These are phyloP conservation scores for Colletotrichum sp. DNA, from an alignment of 2,329 filamentous ascomycete genomes.

Conservation along the genomic window DNA sequence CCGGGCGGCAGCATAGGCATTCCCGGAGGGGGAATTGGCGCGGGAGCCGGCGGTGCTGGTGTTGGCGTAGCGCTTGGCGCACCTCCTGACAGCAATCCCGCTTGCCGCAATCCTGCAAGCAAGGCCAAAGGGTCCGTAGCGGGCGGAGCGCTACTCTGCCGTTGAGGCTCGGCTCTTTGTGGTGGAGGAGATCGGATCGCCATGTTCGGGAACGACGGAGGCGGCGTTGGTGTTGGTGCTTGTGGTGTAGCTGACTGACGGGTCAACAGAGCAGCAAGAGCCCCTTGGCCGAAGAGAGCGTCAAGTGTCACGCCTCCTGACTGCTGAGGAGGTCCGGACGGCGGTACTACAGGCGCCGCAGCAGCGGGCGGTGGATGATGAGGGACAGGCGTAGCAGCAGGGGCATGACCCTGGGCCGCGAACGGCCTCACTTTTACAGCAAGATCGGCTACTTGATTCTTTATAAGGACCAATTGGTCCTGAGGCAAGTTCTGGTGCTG, in stretches of 20 bases:
- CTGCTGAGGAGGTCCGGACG: conserved; percentile 27
- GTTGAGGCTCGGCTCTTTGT: conserved; percentile 43
- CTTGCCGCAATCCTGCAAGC: conserved; percentile 70
- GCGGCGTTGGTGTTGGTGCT: conserved; percentile 47
- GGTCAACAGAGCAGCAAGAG: conserved; percentile 63
- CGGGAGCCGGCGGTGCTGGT: conserved; percentile 34
- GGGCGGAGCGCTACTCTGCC: conserved; percentile 37
- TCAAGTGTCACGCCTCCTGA: conserved; percentile 54
- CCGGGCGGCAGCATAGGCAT: conserved; percentile 28
- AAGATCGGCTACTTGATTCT: conserved; percentile 82
- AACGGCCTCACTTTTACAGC: conserved; percentile 65
- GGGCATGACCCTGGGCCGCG: conserved; percentile 44
- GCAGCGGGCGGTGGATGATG: conserved; percentile 37
- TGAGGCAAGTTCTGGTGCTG: conserved; percentile 78
- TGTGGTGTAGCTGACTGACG: conserved; percentile 58
- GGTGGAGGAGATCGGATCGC: conserved; percentile 57
- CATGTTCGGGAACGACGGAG: conserved; percentile 35
- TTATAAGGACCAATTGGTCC: conserved; percentile 84
- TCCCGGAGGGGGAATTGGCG: conserved; percentile 33
- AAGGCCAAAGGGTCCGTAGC: conserved; percentile 61
- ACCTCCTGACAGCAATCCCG: conserved; percentile 64
- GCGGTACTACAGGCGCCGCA: conserved; percentile 36
- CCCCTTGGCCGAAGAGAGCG: conserved; percentile 63
- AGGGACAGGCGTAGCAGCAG: conserved; percentile 43
- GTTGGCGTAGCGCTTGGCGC: conserved; percentile 41